Evolutionary conservation across 179 eudicot genomes (phyloP).

Genomic region (Spinacia oleracea): DNA sequence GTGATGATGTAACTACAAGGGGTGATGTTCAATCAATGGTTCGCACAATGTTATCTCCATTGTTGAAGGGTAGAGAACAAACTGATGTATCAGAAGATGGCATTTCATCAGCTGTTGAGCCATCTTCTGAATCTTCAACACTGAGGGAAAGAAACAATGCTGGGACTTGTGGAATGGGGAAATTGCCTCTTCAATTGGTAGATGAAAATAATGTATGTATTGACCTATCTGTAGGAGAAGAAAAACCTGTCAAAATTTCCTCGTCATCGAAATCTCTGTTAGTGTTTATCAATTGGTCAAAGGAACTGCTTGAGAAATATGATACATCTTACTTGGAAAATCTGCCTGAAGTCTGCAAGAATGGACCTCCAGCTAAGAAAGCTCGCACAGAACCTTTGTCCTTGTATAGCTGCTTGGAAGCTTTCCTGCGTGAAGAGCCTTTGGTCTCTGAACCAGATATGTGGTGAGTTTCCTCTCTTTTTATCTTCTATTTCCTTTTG

Average conservation of each 20-base stretch:
- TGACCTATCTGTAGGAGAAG: conserved; percentile 80
- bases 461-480: conserved; percentile 64
- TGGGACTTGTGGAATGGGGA: conserved; percentile 33
- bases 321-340: conserved; percentile 74
- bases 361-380: conserved; percentile 71
- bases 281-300: conserved; percentile 91
- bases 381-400: conserved; percentile 91
- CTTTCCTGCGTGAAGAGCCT: conserved; percentile 98
- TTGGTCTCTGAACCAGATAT: conserved; percentile 92
- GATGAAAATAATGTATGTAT: conserved; percentile 83
- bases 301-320: conserved; percentile 67
- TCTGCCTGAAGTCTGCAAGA: conserved; percentile 78
- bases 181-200: conserved; percentile 81
- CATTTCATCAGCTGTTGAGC: conserved; percentile 35
- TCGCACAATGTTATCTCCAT: conserved; percentile 72
- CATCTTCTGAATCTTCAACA: conserved; percentile 34
- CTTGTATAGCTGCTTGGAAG: conserved; percentile 87
- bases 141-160: conserved; percentile 34
- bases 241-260: conserved; percentile 64
- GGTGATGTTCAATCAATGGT: conserved; percentile 81
- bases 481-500: background rate
- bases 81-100: conserved; percentile 29
- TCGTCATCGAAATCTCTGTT: conserved; percentile 61
- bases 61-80: conserved; percentile 45
- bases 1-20: conserved; percentile 65